Percentiles rank a stretch among this genome's conserved stretches.
phyloP scores from a whole-genome alignment of 306 rosid species.

The Rubus parviflorus region DNA sequence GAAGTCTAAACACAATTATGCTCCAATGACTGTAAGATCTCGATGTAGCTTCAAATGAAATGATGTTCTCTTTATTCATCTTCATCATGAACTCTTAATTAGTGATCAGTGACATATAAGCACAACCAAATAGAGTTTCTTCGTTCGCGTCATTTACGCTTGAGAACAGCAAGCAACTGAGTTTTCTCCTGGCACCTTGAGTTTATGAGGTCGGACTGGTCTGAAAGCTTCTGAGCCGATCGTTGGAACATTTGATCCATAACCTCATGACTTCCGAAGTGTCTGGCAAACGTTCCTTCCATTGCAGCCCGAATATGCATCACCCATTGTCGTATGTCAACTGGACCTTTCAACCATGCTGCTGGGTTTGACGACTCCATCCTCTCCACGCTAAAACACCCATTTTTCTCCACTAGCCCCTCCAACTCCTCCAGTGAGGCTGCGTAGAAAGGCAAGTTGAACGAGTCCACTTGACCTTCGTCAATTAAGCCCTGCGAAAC shows the following conservation, averaged over 20 bases:
- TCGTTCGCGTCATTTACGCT: conserved; percentile 28
- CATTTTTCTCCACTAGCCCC: conserved; percentile 40
- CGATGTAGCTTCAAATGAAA: not conserved
- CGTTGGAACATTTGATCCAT: conserved; percentile 41
- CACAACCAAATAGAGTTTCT: not conserved
- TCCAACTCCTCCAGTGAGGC: conserved; percentile 46
- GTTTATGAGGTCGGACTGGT: conserved; percentile 18
- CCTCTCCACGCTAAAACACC: conserved; percentile 43
- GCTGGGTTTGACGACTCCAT: conserved; percentile 45
- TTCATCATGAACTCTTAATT: not conserved
- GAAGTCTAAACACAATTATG: not conserved
- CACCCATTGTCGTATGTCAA: conserved; percentile 20
- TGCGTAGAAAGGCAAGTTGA: conserved; percentile 53
- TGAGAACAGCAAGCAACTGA: conserved; percentile 42
- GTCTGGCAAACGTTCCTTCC: conserved; percentile 43
- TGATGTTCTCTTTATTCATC: conserved; percentile 1
- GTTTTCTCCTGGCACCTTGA: conserved; percentile 31
- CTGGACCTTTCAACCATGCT: conserved; percentile 35
- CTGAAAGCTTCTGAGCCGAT: conserved; percentile 12
- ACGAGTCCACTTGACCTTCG: conserved; percentile 48
- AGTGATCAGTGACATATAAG: not conserved
- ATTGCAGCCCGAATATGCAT: conserved; percentile 48
- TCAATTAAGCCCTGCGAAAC: conserved; percentile 37
- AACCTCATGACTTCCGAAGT: conserved; percentile 30
- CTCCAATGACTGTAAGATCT: not conserved